Conservation (phyloP, 2,329 filamentous ascomycete genomes). For the Ophiocordyceps robertsii region DNA sequence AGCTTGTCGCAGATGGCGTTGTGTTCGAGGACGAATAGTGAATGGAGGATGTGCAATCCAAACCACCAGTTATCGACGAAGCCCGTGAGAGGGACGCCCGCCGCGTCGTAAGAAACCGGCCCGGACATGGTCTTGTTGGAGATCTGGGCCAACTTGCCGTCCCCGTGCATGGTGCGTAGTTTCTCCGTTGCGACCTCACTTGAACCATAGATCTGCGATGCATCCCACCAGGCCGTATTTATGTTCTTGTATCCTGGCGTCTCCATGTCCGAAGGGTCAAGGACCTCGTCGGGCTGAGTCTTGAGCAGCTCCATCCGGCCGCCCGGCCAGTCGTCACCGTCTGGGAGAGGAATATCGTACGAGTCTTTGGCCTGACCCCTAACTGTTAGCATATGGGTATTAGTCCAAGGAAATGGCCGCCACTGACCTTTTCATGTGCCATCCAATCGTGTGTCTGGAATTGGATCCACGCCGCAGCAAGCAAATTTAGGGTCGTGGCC, state of each 20-base stretch:
- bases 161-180: background rate
- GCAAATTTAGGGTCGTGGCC: background rate
- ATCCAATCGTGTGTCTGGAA: slow-evolving; percentile 1
- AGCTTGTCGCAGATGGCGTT: slow-evolving; percentile 1
- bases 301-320: background rate
- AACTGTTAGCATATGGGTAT: no score
- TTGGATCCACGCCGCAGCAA: slow-evolving; percentile 1
- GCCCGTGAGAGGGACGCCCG: background rate
- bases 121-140: no score
- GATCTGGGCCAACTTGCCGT: background rate
- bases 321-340: background rate
- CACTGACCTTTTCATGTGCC: background rate
- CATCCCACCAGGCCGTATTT: slow-evolving; percentile 1
- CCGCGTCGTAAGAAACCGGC: background rate
- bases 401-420: no score
- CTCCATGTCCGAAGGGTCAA: background rate
- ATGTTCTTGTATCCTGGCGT: background rate
- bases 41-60: background rate
- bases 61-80: slow-evolving; percentile 1
- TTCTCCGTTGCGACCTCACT: background rate
- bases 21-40: slow-evolving; percentile 1
- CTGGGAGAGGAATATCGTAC: background rate
- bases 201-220: slow-evolving; percentile 1
- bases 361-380: no score
- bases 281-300: background rate